These are phyloP conservation scores for Erysimum cheiri DNA, from an alignment of 441 rosid genomes.

Conservation along the genomic window DNA sequence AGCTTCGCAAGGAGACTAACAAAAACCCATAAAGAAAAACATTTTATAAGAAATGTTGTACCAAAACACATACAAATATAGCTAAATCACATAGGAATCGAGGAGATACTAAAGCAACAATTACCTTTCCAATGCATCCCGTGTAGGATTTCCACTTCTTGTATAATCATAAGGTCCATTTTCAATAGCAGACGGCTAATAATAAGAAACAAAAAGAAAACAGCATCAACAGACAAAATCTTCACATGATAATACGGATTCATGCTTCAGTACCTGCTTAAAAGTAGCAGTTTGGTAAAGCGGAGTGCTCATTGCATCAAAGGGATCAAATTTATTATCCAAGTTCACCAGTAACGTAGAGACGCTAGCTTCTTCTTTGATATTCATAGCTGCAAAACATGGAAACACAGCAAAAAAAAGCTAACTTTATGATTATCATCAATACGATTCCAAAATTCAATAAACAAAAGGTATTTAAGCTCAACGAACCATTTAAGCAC, in stretches of 20 bases:
- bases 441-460: background rate
- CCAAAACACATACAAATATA: constrained; percentile 11
- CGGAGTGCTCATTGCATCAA: constrained; percentile 79
- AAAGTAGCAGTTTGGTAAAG: constrained; percentile 95
- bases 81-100: background rate
- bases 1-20: constrained; percentile 88
- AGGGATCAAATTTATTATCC: constrained; percentile 80
- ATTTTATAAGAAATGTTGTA: background rate
- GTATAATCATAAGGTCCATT: constrained; percentile 94
- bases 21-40: constrained; percentile 25
- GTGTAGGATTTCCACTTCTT: constrained; percentile 95
- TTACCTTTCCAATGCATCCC: constrained; percentile 87
- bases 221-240: constrained; percentile 14
- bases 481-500: constrained; percentile 52
- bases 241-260: background rate
- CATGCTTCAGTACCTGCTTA: constrained; percentile 67
- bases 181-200: constrained; percentile 77
- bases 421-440: background rate
- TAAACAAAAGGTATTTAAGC: background rate
- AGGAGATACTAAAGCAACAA: constrained; percentile 27
- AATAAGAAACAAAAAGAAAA: constrained; percentile 17
- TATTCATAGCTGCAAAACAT: constrained; percentile 48
- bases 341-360: constrained; percentile 75
- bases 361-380: constrained; percentile 66
- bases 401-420: background rate